Conservation (phyloP, 345 rosid species). For the Turritis glabra region DNA sequence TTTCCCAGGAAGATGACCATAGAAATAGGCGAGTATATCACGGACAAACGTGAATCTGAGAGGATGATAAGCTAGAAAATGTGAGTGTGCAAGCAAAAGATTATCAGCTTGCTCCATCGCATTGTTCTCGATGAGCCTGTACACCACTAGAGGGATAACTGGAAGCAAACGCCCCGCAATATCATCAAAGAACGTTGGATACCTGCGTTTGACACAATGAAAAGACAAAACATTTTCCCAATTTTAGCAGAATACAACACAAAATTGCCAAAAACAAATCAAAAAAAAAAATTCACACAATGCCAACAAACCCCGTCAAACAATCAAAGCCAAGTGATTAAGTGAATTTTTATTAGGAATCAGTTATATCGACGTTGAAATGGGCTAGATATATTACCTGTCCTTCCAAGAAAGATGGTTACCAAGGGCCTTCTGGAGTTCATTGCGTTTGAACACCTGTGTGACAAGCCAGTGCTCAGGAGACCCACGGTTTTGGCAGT, state of each 20-base stretch:
- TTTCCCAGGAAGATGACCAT: conserved; percentile 87
- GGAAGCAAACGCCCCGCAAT: conserved; percentile 89
- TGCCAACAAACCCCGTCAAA: conserved; percentile 7
- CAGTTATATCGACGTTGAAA: neutral
- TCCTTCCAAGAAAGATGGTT: conserved; percentile 99
- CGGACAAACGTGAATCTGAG: conserved; percentile 94
- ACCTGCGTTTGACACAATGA: conserved; percentile 52
- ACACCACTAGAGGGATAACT: conserved; percentile 87
- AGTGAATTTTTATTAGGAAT: neutral
- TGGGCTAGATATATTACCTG: conserved; percentile 52
- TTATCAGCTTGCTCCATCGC: conserved; percentile 75
- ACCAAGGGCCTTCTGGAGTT: conserved; percentile 90
- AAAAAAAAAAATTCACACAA: neutral
- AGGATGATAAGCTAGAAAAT: conserved; percentile 79
- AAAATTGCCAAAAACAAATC: neutral
- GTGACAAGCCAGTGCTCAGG: conserved; percentile 90
- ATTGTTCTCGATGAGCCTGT: conserved; percentile 93
- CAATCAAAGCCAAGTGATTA: conserved; percentile 13
- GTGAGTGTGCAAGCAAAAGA: conserved; percentile 58
- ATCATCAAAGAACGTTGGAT: conserved; percentile 96
- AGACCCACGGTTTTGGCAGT: conserved; percentile 64
- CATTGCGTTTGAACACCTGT: conserved; percentile 79
- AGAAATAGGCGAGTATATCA: conserved; percentile 94
- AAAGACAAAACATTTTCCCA: neutral
- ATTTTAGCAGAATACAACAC: conserved; percentile 5